phyloP scores from a whole-genome alignment of 2,329 filamentous ascomycete species.

The Diplodia sapinea region DNA sequence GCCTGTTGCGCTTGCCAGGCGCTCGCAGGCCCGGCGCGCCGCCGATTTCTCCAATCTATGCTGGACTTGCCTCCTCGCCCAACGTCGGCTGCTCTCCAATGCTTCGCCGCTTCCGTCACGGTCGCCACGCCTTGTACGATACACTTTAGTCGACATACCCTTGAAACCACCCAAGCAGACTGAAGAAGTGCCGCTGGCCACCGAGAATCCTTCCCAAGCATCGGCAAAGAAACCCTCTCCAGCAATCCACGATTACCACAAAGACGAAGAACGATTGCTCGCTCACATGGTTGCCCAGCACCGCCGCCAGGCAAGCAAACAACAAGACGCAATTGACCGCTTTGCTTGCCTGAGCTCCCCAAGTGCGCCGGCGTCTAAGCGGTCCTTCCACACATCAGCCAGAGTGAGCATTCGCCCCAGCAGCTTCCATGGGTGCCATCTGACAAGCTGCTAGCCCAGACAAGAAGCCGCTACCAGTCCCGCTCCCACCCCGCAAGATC shows the following conservation, averaged over 20 bases:
- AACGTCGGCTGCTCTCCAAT: slow-evolving; percentile 23
- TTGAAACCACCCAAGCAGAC: background rate
- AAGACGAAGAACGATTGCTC: slow-evolving; percentile 2
- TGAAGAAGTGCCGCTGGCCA: no score
- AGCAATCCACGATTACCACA: background rate
- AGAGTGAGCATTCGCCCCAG: background rate
- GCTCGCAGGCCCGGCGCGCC: slow-evolving; percentile 8
- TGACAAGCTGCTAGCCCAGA: slow-evolving; percentile 1
- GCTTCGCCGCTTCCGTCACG: background rate
- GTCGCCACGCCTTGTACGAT: background rate
- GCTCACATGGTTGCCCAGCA: slow-evolving; percentile 3
- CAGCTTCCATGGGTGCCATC: background rate
- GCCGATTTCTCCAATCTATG: slow-evolving; percentile 25
- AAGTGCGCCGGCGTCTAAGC: background rate
- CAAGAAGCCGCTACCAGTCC: slow-evolving; percentile 4
- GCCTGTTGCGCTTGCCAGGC: slow-evolving; percentile 1
- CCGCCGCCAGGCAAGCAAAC: slow-evolving; percentile 6
- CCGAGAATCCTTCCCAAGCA: background rate
- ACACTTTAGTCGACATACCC: background rate
- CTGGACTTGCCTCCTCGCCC: slow-evolving; percentile 24
- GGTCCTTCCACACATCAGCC: slow-evolving; percentile 13
- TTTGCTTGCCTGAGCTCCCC: background rate
- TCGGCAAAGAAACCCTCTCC: background rate
- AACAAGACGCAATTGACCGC: background rate
- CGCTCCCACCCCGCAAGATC: background rate